Evolutionary conservation across 331 rosid genomes (phyloP).

Genomic region (Erythrophleum ivorense): DNA sequence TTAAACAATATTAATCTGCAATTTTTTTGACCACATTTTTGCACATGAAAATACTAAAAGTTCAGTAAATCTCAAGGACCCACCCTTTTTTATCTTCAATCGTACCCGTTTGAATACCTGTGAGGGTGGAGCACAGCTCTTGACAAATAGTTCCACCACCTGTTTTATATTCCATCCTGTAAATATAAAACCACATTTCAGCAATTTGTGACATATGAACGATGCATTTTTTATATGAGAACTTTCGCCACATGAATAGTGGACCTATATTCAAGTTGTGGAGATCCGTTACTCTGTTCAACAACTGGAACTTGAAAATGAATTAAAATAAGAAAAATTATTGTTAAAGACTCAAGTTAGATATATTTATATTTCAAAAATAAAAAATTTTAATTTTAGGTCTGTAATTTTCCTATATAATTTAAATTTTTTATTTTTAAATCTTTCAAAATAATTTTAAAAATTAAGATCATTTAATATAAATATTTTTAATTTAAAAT

Average conservation of each 20-base stretch:
- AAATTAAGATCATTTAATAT: too few relatives aligned
- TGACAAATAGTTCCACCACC: constrained; percentile 57
- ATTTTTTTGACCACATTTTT: not conserved
- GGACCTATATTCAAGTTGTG: not conserved
- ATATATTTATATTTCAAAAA: too few relatives aligned
- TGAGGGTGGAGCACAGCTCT: constrained; percentile 37
- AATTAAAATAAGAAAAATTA: not conserved
- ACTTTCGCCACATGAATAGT: too few relatives aligned
- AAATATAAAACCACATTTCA: constrained; percentile 22
- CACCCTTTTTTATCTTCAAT: constrained; percentile 76
- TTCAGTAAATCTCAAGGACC: constrained; percentile 64
- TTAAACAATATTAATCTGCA: not conserved
- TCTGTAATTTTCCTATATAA: too few relatives aligned
- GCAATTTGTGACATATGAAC: not conserved
- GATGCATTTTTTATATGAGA: too few relatives aligned
- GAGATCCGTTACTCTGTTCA: not conserved
- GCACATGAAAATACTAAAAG: not conserved
- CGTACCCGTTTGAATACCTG: constrained; percentile 69
- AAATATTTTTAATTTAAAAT: too few relatives aligned
- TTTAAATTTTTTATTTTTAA: too few relatives aligned
- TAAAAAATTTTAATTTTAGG: too few relatives aligned
- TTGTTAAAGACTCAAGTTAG: too few relatives aligned
- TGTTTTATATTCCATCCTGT: constrained; percentile 71
- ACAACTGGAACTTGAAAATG: not conserved
- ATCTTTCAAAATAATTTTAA: too few relatives aligned